Evolutionary conservation across 2,329 filamentous ascomycete species (phyloP).

Genomic region (Cordyceps farinosa): DNA sequence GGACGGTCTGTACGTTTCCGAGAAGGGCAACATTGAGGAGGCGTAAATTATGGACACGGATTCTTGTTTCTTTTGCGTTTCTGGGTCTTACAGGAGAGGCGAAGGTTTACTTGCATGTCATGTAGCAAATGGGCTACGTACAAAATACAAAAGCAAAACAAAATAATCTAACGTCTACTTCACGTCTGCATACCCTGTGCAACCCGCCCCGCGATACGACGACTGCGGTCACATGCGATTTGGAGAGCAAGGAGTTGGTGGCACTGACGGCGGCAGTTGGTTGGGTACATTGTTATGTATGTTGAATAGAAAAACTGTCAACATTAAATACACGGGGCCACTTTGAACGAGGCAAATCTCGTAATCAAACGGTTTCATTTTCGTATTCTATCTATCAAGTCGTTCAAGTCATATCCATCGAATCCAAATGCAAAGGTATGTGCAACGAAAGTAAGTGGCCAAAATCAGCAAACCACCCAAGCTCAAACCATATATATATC

Average conservation of each 20-base stretch:
- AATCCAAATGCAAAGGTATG: constrained; percentile 15
- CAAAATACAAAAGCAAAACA: constrained; percentile 36
- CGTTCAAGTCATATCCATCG: constrained; percentile 9
- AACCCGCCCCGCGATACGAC: neutral
- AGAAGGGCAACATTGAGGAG: constrained; percentile 91
- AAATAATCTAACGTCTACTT: constrained; percentile 26
- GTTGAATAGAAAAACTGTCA: neutral
- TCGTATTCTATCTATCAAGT: constrained; percentile 13
- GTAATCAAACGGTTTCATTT: neutral
- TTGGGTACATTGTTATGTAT: neutral
- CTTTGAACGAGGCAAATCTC: neutral
- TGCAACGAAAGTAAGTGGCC: neutral
- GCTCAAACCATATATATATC: neutral
- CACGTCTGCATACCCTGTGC: neutral
- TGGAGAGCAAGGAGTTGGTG: neutral
- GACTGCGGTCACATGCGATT: neutral
- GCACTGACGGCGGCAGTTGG: neutral
- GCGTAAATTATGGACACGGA: constrained; percentile 48
- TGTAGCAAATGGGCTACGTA: constrained; percentile 50
- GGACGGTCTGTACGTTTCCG: constrained; percentile 99
- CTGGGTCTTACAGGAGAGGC: constrained; percentile 59
- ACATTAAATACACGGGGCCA: neutral
- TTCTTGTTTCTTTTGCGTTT: constrained; percentile 54
- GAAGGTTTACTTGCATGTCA: constrained; percentile 60
- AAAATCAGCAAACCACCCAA: neutral